phyloP scores from a whole-genome alignment of 768 basidiomycete genomes.

The Pluteus cervinus region DNA sequence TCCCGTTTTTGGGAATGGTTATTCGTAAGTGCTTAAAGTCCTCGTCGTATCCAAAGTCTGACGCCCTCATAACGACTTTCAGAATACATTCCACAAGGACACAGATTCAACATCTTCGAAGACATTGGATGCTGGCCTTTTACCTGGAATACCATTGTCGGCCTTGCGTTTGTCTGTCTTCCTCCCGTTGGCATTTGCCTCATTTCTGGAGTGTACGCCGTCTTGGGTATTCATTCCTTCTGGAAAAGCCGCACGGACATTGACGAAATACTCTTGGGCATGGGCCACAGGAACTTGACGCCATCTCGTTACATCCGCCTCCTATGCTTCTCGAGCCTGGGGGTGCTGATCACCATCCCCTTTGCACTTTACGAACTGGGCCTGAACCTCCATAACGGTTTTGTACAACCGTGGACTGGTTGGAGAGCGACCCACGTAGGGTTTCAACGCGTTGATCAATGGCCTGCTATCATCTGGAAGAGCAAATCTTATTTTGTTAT shows the following conservation, averaged over 20 bases:
- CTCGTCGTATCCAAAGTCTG: constrained; percentile 2
- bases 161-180: constrained; percentile 20
- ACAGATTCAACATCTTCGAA: constrained; percentile 44
- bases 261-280: constrained; percentile 6
- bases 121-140: constrained; percentile 39
- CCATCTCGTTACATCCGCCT: constrained; percentile 9
- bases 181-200: constrained; percentile 20
- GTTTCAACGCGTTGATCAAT: constrained; percentile 25
- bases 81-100: constrained; percentile 32
- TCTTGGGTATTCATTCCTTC: constrained; percentile 7
- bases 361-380: constrained; percentile 9
- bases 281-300: constrained; percentile 9
- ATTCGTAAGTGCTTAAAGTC: constrained; percentile 29
- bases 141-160: constrained; percentile 27
- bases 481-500: too few species aligned
- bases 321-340: constrained; percentile 6
- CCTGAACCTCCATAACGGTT: constrained; percentile 9
- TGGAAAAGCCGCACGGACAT: constrained; percentile 6
- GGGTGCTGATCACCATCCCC: constrained; percentile 1
- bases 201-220: constrained; percentile 20
- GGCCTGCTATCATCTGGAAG: constrained; percentile 14
- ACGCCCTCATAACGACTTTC: background rate
- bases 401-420: constrained; percentile 27
- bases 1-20: constrained; percentile 30
- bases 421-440: constrained; percentile 37